Base-by-base conservation (phyloP, 108 stramenopile genomes). In the Discostella stelligeroides region DNA sequence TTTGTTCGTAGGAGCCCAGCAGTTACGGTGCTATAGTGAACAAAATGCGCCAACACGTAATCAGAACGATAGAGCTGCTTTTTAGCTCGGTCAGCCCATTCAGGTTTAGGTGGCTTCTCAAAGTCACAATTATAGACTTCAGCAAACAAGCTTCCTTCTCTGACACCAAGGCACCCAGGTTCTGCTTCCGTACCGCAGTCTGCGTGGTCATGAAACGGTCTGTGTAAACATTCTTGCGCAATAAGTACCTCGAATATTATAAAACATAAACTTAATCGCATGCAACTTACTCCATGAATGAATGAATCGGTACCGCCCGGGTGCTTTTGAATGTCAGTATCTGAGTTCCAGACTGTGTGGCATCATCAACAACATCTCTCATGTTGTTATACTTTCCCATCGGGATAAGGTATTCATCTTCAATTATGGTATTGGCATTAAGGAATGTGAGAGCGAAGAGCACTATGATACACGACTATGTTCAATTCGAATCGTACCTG, bases 1-100 rank as follows among this genome's bases (percentile, higher is more conserved):
- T 80, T 75, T 11, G 78, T 72, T 48, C 65, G 63, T 1, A 87
- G 40, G 15, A 80, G 70, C 1, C 74, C 79, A 24, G 43, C 25
- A 1, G 92, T 94, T 4, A 94, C 81, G 23, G 88, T 88, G 7
- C 88, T 61, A 56, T 94, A 94, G 62, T 94, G 92, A 48, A 94
- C 89, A 76, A 86, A 94, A 64, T 94, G 92, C 29, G 73, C 76
- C 28, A 83, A 50, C 0, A 94, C 88, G 79, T 86, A 91, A 1
- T 76, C 65, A 4, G 92, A 85, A 20, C 81, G 86, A 60, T 88
- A 94, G 23, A 94, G 78, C 58, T 94, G 92, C 67, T 94, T 94
- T 80, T 85, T 89, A 13, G 92, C 92, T 54, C 92, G 75, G 34
- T 69, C 63, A 7, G 76, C 63, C 59, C 83, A 79, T 23, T 80